A percentile compares a stretch with the other conserved stretches of the same genome.
These are phyloP conservation scores for Trifolium dubium DNA, from an alignment of 306 rosid species.

Conservation along the genomic window DNA sequence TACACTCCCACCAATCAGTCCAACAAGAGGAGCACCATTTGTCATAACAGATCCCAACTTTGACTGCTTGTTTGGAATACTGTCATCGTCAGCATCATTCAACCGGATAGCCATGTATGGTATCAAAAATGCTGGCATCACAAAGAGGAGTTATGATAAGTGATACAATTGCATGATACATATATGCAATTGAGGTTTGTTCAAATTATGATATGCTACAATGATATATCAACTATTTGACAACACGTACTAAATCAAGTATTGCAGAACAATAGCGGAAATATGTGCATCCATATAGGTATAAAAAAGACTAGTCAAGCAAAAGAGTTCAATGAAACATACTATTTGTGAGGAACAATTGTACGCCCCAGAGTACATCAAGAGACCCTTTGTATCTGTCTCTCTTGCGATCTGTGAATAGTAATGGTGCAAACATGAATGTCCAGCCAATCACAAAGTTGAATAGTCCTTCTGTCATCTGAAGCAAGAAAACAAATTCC, in stretches of 20 bases:
- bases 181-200: background rate
- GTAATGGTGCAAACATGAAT: constrained; percentile 87
- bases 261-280: background rate
- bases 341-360: constrained; percentile 97
- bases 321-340: constrained; percentile 46
- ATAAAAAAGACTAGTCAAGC: constrained; percentile 26
- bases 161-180: constrained; percentile 15
- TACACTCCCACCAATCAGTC: constrained; percentile 65
- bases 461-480: constrained; percentile 93
- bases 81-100: constrained; percentile 55
- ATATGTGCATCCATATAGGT: too few relatives aligned
- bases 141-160: constrained; percentile 11
- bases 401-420: constrained; percentile 71
- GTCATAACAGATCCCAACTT: constrained; percentile 70
- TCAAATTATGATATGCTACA: background rate
- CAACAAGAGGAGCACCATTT: constrained; percentile 65
- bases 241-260: background rate
- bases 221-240: background rate
- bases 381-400: constrained; percentile 75
- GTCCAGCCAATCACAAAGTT: constrained; percentile 96
- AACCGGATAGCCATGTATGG: constrained; percentile 96
- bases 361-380: constrained; percentile 78
- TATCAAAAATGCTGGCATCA: constrained; percentile 78
- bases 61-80: constrained; percentile 55
- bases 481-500: constrained; percentile 30